Base-by-base conservation (phyloP, 306 rosid species). In the Trifolium dubium region DNA sequence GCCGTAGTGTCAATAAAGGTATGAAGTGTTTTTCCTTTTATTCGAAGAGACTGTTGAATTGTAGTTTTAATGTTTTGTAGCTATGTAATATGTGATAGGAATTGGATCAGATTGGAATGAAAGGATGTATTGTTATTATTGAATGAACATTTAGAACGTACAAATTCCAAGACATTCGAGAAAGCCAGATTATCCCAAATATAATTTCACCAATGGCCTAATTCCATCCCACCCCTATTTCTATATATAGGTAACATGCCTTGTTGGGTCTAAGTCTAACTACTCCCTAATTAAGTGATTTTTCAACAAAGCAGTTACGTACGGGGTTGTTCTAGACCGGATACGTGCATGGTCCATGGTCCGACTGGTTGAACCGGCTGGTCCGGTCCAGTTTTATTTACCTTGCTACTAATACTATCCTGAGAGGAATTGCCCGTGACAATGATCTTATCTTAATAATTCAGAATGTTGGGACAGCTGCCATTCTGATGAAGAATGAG, bases 1-100 rank as follows among this genome's bases (percentile, higher is more conserved):
- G 98, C 39, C 98, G 98, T 64, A 92, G 98, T 86, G 97, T 92
- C 40, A 90, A 74, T 81, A 89, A 81, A 87, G 95, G 98, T 91
- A 81, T 74, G 71, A 50, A 69, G 23, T 77, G 59, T 29, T 67
- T 79, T 34, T 61, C 59, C 62, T 69, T 65, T 76, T 64, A 29
- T 44, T 82, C 44, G 18, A 39, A 49, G 19, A 63, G 64, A 19
- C 47, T 76, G 10, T 55, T 60, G 51, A 47, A 34, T 72, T 71
- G 32, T 70, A 30, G 34, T 58, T 68, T n/a, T 46, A 28, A 14
- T 63, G 37, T 71, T 35, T 58, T 54, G 65, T 15, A 28, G 69
- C 59, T 74, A 37, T 39, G 65, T 47, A 15, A 37, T 55, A 17
- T 23, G 35, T 30, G 18, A 31, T 31, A 31, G 10, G 19, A 60